Base-by-base conservation (phyloP, 495 filamentous ascomycete species). In the Rhizodiscina lignyota region DNA sequence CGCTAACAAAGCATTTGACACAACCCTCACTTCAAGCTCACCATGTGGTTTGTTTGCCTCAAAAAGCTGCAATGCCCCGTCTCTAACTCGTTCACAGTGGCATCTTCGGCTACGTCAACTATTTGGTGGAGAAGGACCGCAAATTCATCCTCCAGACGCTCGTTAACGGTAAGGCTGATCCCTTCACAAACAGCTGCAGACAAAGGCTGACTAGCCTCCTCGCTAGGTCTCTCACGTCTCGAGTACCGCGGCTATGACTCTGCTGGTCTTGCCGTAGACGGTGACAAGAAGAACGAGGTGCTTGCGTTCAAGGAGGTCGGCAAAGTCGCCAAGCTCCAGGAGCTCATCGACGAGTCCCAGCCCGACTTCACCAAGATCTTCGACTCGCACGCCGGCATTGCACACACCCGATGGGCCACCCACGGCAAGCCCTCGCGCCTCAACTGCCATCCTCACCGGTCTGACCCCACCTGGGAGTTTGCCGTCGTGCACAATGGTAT, bases 221-320 rank as follows among this genome's bases (percentile, higher is more conserved):
- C 23, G n/a, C 30, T 36, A 81, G 83, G 83, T 47, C 76, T 91
- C 37, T 72, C 74, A 21, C 72, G 83, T 51, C 75, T 94, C 44
- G 86, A 94, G 60, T 94, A 94, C 61, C 81, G 86, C 53, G 86
- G 86, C 37, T 96, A 97, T 57, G 89, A 97, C 58, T 94, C 87
- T 40, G 91, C 89, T 40, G 89, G 89, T 58, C 66, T 97, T 40
- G 89, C 86, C 44, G 68, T 97, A 39, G 91, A 97, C 60, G 89
- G 91, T 40, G 79, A 96, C 73, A 94, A 93, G 70, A 93, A 93
- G 67, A 86, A 92, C 42, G 83, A 94, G 64, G 85, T 97, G 42
- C 73, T 81, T 48, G 86, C 91, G 18, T 96, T 83, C 71, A 97
- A 97, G 67, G 91, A 96, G 61, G 89, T 97, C 23, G 89, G 89